Percentiles rank a stretch among this genome's conserved stretches.
Evolutionary conservation across 2,329 filamentous ascomycete species (phyloP).

Genomic region (Cadophora gregata): DNA sequence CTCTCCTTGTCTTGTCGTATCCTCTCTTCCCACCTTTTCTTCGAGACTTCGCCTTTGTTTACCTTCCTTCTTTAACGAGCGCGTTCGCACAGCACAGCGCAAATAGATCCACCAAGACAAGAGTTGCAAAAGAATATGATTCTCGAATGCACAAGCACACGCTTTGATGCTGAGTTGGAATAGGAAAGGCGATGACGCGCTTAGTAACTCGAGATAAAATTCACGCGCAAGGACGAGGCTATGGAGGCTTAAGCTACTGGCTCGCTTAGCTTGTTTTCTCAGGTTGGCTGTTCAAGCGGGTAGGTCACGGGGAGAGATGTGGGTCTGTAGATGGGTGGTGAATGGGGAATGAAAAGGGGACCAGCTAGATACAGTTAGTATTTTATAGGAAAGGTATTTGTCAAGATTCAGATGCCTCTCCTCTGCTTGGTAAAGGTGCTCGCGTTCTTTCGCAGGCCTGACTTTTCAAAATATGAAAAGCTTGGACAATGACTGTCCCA

Average conservation of each 20-base stretch:
- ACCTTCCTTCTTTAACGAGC: not conserved
- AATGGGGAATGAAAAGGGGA: not conserved
- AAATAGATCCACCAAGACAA: not conserved
- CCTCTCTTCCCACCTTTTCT: not conserved
- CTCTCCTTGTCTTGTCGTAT: not conserved
- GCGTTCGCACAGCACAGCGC: not conserved
- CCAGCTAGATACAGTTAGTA: not conserved
- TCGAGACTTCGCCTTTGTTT: not conserved
- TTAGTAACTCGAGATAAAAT: not conserved
- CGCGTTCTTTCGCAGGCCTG: too few species aligned
- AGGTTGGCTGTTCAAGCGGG: not conserved
- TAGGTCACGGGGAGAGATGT: not conserved
- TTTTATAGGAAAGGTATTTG: not conserved
- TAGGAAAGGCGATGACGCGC: not conserved
- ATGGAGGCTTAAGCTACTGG: not conserved
- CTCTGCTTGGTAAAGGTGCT: too few species aligned
- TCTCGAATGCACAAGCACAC: not conserved
- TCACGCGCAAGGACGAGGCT: not conserved
- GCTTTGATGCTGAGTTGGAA: not conserved
- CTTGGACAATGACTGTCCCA: too few species aligned
- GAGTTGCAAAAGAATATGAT: not conserved
- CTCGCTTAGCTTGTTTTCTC: constrained; percentile 2
- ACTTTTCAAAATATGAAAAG: too few species aligned
- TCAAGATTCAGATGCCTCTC: too few species aligned
- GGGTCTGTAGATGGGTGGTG: not conserved